Conservation (phyloP, 257 asterid genomes). For the Striga asiatica region DNA sequence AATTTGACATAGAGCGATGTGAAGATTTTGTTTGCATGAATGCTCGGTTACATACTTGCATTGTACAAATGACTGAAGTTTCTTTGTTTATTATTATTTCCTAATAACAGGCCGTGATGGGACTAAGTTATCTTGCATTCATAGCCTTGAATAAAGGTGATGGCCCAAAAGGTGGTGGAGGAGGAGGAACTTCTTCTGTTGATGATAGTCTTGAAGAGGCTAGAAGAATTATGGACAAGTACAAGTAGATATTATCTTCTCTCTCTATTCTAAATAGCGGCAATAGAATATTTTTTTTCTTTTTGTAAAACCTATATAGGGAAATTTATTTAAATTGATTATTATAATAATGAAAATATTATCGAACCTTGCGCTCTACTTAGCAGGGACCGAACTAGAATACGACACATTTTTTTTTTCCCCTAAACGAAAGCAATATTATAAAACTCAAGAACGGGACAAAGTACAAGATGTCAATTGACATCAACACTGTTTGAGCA, state of each 20-base stretch:
- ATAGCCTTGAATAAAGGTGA: slow-evolving; percentile 84
- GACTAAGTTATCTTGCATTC: slow-evolving; percentile 67
- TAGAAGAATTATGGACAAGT: slow-evolving; percentile 84
- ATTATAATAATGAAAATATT: too few relatives aligned
- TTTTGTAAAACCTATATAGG: neutral
- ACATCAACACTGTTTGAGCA: too few relatives aligned
- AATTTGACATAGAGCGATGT: neutral
- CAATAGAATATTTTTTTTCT: neutral
- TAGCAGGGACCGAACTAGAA: too few relatives aligned
- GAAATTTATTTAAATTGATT: neutral
- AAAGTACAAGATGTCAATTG: too few relatives aligned
- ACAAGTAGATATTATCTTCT: slow-evolving; percentile 44
- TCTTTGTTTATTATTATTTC: neutral
- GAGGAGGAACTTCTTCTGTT: slow-evolving; percentile 27
- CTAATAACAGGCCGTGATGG: slow-evolving; percentile 42
- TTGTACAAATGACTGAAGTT: neutral
- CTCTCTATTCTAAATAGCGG: too few relatives aligned
- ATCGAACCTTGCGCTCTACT: too few relatives aligned
- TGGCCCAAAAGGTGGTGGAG: slow-evolving; percentile 48
- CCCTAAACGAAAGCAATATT: too few relatives aligned
- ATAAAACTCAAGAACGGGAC: too few relatives aligned
- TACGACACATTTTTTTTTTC: too few relatives aligned
- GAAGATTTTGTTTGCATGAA: neutral
- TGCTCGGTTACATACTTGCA: neutral
- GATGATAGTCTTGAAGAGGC: slow-evolving; percentile 95